Evolutionary conservation across 2,329 filamentous ascomycete genomes (phyloP).

Genomic region (Colletotrichum lupini): DNA sequence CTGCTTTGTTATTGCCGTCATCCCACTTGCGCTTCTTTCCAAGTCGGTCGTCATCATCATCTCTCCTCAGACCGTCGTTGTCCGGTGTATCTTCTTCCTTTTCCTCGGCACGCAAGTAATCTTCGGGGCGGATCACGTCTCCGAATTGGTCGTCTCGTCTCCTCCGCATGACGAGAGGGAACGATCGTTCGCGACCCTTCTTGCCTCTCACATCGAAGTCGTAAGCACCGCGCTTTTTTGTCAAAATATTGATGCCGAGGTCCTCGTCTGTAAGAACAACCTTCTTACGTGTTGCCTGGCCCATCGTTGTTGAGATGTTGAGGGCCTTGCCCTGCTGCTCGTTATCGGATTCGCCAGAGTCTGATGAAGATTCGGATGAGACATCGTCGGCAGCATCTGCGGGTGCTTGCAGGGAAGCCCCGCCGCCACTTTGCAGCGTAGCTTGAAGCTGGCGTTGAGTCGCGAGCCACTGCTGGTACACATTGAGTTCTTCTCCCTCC

Average conservation of each 20-base stretch:
- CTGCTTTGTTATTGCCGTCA: conserved; percentile 60
- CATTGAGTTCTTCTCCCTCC: conserved; percentile 78
- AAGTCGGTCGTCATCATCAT: conserved; percentile 69
- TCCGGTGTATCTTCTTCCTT: conserved; percentile 80
- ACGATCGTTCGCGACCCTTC: conserved; percentile 91
- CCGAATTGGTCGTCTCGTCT: conserved; percentile 91
- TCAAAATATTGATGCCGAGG: conserved; percentile 88
- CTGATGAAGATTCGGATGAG: conserved; percentile 85
- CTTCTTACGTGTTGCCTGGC: conserved; percentile 86
- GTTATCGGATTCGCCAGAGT: conserved; percentile 88
- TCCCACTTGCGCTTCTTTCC: conserved; percentile 97
- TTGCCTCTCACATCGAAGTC: conserved; percentile 94
- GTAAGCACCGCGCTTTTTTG: conserved; percentile 89
- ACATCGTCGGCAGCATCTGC: conserved; percentile 84
- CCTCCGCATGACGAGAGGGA: conserved; percentile 84
- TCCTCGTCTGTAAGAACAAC: conserved; percentile 89
- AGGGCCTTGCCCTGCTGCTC: conserved; percentile 93
- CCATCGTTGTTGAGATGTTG: conserved; percentile 87
- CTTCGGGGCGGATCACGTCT: conserved; percentile 91
- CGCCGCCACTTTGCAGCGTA: conserved; percentile 77
- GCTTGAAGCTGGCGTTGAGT: conserved; percentile 89
- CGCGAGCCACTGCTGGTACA: conserved; percentile 94
- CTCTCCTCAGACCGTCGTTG: conserved; percentile 60
- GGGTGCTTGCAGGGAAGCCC: conserved; percentile 74
- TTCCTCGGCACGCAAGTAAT: conserved; percentile 93